These are phyloP conservation scores for Termitomyces sp. DNA, from an alignment of 768 basidiomycete genomes.

Conservation along the genomic window DNA sequence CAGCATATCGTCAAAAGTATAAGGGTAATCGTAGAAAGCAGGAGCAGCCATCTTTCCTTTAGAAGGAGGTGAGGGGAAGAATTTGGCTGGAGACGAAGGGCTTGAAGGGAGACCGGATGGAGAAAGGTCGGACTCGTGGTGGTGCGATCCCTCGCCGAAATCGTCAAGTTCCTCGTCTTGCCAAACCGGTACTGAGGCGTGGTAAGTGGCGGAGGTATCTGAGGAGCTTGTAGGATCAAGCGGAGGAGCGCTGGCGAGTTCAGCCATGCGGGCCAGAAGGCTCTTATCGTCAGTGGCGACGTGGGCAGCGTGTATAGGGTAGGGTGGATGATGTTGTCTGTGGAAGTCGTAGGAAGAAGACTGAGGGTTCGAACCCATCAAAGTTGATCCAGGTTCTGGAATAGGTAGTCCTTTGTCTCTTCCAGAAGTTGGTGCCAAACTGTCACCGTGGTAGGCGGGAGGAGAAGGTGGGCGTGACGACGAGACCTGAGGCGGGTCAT, in stretches of 20 bases:
- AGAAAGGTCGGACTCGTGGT: constrained; percentile 7
- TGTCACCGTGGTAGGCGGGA: constrained; percentile 46
- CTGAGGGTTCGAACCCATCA: constrained; percentile 16
- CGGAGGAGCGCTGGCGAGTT: constrained; percentile 55
- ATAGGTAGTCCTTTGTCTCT: background rate
- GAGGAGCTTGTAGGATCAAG: constrained; percentile 20
- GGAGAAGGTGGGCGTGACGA: constrained; percentile 19
- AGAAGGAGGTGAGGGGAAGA: constrained; percentile 45
- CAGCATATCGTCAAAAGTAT: constrained; percentile 35
- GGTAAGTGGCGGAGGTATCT: constrained; percentile 18
- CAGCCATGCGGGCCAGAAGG: constrained; percentile 50
- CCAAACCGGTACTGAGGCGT: constrained; percentile 53
- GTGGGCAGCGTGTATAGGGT: constrained; percentile 44
- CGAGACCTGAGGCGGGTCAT: constrained; percentile 15
- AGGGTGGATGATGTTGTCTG: constrained; percentile 13
- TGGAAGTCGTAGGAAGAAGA: constrained; percentile 11
- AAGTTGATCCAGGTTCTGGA: constrained; percentile 5
- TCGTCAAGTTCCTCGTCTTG: constrained; percentile 47
- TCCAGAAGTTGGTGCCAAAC: constrained; percentile 14
- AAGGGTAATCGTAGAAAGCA: constrained; percentile 41
- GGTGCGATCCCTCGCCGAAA: constrained; percentile 22
- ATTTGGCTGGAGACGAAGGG: constrained; percentile 24
- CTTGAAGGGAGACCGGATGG: constrained; percentile 11
- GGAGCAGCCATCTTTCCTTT: constrained; percentile 41
- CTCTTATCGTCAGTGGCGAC: constrained; percentile 67